These are phyloP conservation scores for Pseudonectria foliicola DNA, from an alignment of 2,329 filamentous ascomycete species.

Conservation along the genomic window DNA sequence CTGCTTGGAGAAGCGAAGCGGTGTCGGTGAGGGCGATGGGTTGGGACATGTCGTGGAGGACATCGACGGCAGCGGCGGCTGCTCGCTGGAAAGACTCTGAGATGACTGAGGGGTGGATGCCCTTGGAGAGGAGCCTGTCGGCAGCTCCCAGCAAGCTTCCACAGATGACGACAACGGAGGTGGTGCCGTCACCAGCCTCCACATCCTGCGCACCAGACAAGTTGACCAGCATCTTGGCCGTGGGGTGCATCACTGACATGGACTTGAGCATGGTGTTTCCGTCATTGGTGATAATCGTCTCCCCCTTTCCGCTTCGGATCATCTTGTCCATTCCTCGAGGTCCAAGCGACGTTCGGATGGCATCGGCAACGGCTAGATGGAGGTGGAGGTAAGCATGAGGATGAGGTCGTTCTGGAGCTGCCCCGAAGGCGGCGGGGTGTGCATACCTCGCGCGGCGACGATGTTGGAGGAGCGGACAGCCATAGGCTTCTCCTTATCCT, in stretches of 20 bases:
- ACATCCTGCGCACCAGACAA: constrained; percentile 96
- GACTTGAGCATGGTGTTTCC: constrained; percentile 98
- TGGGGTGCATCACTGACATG: constrained; percentile 99
- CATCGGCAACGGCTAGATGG: constrained; percentile 79
- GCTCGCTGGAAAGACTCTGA: constrained; percentile 97
- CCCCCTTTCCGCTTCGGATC: constrained; percentile 94
- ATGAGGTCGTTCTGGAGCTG: constrained; percentile 1
- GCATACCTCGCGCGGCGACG: constrained; percentile 83
- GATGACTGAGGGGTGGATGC: constrained; percentile 95
- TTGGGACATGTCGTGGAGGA: constrained; percentile 92
- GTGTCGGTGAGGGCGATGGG: constrained; percentile 86
- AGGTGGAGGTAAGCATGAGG: constrained; percentile 13
- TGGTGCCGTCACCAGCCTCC: constrained; percentile 96
- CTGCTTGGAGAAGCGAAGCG: constrained; percentile 85
- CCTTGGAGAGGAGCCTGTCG: constrained; percentile 83
- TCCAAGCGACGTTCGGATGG: constrained; percentile 91
- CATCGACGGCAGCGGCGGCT: constrained; percentile 77
- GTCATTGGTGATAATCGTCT: constrained; percentile 99
- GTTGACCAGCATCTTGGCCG: constrained; percentile 98
- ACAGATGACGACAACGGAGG: constrained; percentile 95
- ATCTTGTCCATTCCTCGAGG: constrained; percentile 99
- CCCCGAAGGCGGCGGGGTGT: background rate
- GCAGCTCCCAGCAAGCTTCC: constrained; percentile 91
- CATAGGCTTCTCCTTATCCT: constrained; percentile 97
- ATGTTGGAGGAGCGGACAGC: constrained; percentile 96